phyloP scores from a whole-genome alignment of 1,284 basidiomycete species.

The Pisolithus thermaeus region DNA sequence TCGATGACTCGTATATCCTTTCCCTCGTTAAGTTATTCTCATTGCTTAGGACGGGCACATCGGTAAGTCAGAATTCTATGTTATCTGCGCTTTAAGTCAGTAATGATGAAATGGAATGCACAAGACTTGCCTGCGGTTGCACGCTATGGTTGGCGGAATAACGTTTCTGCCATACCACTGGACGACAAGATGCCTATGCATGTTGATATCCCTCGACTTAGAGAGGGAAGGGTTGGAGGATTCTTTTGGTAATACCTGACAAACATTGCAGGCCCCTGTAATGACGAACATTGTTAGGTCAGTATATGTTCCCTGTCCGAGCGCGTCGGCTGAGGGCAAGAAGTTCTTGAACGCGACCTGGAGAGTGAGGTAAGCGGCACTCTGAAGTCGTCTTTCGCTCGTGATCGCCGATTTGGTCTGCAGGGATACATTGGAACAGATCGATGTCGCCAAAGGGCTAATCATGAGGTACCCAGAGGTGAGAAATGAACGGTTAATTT shows the following conservation, averaged over 20 bases:
- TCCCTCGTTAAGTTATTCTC: constrained; percentile 1
- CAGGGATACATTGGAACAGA: constrained; percentile 92
- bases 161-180: constrained; percentile 68
- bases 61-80: constrained; percentile 34
- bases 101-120: not conserved
- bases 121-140: constrained; percentile 70
- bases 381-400: not conserved
- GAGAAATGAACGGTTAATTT: constrained; percentile 12
- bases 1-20: not conserved
- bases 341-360: constrained; percentile 75
- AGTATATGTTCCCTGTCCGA: constrained; percentile 57
- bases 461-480: constrained; percentile 77
- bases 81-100: not conserved
- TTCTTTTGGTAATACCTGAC: constrained; percentile 71
- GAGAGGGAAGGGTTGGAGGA: constrained; percentile 75
- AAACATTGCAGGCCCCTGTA: not conserved
- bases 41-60: constrained; percentile 67
- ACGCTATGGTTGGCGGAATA: constrained; percentile 61
- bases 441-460: constrained; percentile 75
- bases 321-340: constrained; percentile 41
- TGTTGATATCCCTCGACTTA: constrained; percentile 81
- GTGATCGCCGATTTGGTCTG: not conserved
- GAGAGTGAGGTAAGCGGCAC: constrained; percentile 60
- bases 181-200: constrained; percentile 54
- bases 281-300: constrained; percentile 43